These are phyloP conservation scores for Vigna trinervia DNA, from an alignment of 306 rosid genomes.

Conservation along the genomic window DNA sequence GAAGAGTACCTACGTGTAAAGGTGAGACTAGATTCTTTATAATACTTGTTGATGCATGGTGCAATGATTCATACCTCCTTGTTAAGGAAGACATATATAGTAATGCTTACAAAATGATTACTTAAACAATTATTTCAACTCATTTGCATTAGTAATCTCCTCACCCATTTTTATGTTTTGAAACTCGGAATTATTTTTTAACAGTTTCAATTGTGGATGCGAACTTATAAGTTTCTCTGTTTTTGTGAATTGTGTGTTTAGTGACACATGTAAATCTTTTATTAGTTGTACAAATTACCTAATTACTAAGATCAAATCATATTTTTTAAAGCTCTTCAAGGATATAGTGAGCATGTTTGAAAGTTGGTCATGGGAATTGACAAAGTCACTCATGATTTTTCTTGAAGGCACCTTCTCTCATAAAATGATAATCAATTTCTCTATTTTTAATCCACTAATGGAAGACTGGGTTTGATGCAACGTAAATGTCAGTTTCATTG, in stretches of 20 bases:
- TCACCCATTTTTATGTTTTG: slow-evolving; percentile 16
- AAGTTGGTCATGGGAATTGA: no score
- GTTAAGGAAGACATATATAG: slow-evolving; percentile 4
- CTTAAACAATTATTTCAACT: slow-evolving; percentile 23
- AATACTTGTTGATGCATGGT: slow-evolving; percentile 6
- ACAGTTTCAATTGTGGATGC: slow-evolving; percentile 30
- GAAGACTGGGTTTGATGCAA: no score
- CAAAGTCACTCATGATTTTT: no score
- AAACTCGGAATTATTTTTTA: slow-evolving; percentile 37
- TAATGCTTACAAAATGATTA: slow-evolving; percentile 13
- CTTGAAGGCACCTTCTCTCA: no score
- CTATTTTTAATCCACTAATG: no score
- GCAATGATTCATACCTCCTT: slow-evolving; percentile 4
- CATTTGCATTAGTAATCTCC: neutral
- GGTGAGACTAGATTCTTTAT: slow-evolving; percentile 56
- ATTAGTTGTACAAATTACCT: no score
- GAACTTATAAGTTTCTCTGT: neutral
- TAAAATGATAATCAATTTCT: no score
- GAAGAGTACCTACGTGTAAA: slow-evolving; percentile 97
- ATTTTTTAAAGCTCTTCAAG: no score
- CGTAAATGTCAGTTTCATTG: no score
- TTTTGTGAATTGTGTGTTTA: neutral
- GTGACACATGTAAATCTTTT: no score
- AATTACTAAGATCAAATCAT: no score
- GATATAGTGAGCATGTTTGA: no score